Conservation (phyloP, 768 basidiomycete genomes). For the Scleroderma citrinum region DNA sequence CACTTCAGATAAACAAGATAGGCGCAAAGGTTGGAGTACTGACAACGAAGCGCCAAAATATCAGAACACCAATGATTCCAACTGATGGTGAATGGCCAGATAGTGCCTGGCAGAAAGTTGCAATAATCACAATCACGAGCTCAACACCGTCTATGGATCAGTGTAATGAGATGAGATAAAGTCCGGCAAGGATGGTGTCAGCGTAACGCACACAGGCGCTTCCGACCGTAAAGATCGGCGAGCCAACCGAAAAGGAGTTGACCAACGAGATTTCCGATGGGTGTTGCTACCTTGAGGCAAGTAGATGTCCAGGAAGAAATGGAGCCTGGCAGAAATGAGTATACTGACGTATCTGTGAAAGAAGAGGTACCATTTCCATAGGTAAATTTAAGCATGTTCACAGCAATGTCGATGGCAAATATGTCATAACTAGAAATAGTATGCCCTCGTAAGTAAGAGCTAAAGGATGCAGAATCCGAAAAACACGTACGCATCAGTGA, state of each 20-base stretch:
- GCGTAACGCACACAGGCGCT: constrained; percentile 78
- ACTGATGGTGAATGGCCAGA: constrained; percentile 63
- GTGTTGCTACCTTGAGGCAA: constrained; percentile 72
- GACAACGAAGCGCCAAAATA: constrained; percentile 80
- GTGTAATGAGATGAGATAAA: background rate
- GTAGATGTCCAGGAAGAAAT: constrained; percentile 59
- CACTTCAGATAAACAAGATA: background rate
- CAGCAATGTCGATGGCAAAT: constrained; percentile 85
- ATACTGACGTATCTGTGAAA: background rate
- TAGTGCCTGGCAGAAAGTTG: constrained; percentile 74
- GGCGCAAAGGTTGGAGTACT: constrained; percentile 7
- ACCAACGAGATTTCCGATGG: constrained; percentile 69
- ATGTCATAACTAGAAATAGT: constrained; percentile 59
- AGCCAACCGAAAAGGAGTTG: constrained; percentile 79
- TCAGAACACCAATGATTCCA: constrained; percentile 65
- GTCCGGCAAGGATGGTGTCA: too few relatives aligned
- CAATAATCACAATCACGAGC: constrained; percentile 76
- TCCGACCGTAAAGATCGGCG: constrained; percentile 71
- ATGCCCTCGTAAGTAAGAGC: background rate
- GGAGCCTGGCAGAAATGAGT: constrained; percentile 6
- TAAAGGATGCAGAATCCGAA: background rate
- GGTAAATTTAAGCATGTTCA: constrained; percentile 78
- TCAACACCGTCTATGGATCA: constrained; percentile 39
- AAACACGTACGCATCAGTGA: constrained; percentile 70
- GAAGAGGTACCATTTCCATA: constrained; percentile 39